phyloP scores from a whole-genome alignment of 768 basidiomycete genomes.

The Suillus luteus region DNA sequence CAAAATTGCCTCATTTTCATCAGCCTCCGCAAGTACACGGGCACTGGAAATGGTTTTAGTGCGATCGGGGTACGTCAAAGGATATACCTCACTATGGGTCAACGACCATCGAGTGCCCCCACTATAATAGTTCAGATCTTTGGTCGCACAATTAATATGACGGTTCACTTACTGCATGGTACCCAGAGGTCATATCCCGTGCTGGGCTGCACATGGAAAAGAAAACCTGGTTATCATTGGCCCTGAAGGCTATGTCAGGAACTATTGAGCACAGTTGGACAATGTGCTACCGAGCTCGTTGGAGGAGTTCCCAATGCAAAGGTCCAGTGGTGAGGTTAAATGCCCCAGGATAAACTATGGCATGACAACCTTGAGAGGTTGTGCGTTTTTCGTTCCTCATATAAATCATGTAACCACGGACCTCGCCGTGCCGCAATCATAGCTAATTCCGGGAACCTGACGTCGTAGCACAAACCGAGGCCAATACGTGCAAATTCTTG shows the following conservation, averaged over 20 bases:
- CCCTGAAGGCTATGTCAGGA: constrained; percentile 48
- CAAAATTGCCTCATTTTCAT: constrained; percentile 76
- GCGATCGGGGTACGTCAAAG: background rate
- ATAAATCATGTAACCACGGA: constrained; percentile 27
- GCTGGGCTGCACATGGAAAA: constrained; percentile 97
- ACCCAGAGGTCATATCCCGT: constrained; percentile 74
- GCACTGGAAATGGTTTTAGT: constrained; percentile 53
- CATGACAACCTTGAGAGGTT: constrained; percentile 66
- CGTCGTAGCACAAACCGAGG: constrained; percentile 94
- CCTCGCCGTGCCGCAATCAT: constrained; percentile 89
- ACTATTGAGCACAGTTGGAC: constrained; percentile 1
- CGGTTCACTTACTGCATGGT: constrained; percentile 73
- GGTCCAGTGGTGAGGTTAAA: constrained; percentile 97
- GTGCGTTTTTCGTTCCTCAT: background rate
- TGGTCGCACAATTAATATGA: background rate
- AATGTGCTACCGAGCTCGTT: constrained; percentile 66
- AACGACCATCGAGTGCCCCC: constrained; percentile 90
- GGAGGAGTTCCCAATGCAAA: constrained; percentile 93
- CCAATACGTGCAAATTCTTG: constrained; percentile 97
- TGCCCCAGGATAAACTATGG: constrained; percentile 90
- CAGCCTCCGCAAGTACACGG: constrained; percentile 69
- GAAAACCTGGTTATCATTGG: constrained; percentile 96
- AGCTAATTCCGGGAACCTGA: constrained; percentile 92
- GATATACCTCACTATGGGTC: constrained; percentile 71
- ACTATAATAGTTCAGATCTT: constrained; percentile 44